Evolutionary conservation across 1,284 basidiomycete genomes (phyloP).

Genomic region (Boletus semigastroideus): DNA sequence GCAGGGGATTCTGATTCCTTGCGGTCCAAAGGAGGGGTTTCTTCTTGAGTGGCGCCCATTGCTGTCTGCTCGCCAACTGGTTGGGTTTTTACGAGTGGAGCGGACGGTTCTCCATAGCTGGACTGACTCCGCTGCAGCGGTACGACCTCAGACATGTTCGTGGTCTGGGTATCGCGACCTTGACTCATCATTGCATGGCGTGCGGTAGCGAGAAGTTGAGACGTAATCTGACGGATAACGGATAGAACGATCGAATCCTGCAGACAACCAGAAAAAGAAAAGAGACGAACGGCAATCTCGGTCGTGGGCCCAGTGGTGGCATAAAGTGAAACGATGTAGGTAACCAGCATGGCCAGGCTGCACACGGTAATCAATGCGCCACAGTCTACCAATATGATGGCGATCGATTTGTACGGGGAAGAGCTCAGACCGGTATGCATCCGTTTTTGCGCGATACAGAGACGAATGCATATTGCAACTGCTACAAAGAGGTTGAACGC

Average conservation of each 20-base stretch:
- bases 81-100: not conserved
- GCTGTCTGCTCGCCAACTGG: not conserved
- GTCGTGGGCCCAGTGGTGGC: constrained; percentile 13
- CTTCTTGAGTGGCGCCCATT: too few species aligned
- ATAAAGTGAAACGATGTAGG: constrained; percentile 1
- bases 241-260: not conserved
- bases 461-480: constrained; percentile 15
- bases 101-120: not conserved
- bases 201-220: constrained; percentile 25
- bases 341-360: constrained; percentile 9
- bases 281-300: constrained; percentile 16
- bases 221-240: constrained; percentile 9
- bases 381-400: constrained; percentile 19
- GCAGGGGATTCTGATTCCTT: too few species aligned
- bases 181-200: constrained; percentile 15
- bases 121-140: not conserved
- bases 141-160: not conserved
- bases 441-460: constrained; percentile 14
- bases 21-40: too few species aligned
- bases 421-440: constrained; percentile 2
- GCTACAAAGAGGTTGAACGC: constrained; percentile 16
- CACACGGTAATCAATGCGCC: constrained; percentile 11
- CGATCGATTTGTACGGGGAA: constrained; percentile 7
- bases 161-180: not conserved
- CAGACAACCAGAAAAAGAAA: not conserved